Evolutionary conservation across 1,284 basidiomycete species (phyloP).

Genomic region (Marasmius fiardii): DNA sequence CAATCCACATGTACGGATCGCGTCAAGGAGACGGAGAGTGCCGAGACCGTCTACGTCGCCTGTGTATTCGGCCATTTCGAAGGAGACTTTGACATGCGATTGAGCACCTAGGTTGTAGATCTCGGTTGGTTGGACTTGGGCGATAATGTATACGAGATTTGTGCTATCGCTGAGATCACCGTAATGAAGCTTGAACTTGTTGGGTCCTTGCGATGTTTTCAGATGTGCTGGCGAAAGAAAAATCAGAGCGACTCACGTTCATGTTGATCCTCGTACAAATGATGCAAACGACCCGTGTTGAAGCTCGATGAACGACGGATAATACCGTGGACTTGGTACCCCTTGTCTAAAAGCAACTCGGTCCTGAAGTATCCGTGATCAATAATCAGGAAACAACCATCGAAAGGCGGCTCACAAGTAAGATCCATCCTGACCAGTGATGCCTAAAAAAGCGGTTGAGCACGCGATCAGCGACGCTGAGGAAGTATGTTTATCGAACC

Average conservation of each 20-base stretch:
- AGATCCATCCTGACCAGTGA: slow-evolving; percentile 91
- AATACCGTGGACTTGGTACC: slow-evolving; percentile 91
- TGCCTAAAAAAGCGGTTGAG: slow-evolving; percentile 47
- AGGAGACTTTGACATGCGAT: slow-evolving; percentile 94
- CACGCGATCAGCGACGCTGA: slow-evolving; percentile 2
- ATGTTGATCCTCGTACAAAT: slow-evolving; percentile 85
- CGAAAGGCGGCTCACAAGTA: slow-evolving; percentile 59
- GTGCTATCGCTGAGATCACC: slow-evolving; percentile 91
- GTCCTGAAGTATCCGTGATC: slow-evolving; percentile 47
- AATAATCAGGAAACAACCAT: slow-evolving; percentile 6
- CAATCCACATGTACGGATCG: slow-evolving; percentile 88
- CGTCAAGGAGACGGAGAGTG: slow-evolving; percentile 88
- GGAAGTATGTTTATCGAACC: slow-evolving; percentile 43
- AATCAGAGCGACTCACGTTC: slow-evolving; percentile 50
- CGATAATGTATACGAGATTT: slow-evolving; percentile 91
- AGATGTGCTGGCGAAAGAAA: background rate
- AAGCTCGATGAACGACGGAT: slow-evolving; percentile 92
- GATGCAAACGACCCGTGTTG: slow-evolving; percentile 89
- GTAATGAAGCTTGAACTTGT: slow-evolving; percentile 86
- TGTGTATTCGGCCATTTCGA: slow-evolving; percentile 96
- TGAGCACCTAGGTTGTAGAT: slow-evolving; percentile 97
- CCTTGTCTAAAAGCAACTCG: slow-evolving; percentile 81
- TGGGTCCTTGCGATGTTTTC: slow-evolving; percentile 46
- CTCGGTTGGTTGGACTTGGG: slow-evolving; percentile 87
- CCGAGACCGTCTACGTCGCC: slow-evolving; percentile 91